Percentiles rank a stretch among this genome's conserved stretches.
These are phyloP conservation scores for Pythium scleroteichum DNA, from an alignment of 352 stramenopile genomes.

Conservation along the genomic window DNA sequence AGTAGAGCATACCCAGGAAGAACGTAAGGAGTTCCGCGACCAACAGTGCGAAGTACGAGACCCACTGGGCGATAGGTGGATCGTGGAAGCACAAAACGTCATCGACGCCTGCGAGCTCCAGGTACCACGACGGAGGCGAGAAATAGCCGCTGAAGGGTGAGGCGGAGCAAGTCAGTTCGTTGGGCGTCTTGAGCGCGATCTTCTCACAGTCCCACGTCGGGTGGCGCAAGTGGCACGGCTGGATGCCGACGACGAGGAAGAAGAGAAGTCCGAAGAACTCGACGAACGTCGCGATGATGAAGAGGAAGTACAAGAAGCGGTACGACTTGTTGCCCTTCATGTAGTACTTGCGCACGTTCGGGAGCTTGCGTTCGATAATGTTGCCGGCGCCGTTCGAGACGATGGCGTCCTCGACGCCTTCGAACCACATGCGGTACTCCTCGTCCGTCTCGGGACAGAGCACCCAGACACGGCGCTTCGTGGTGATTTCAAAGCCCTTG, in stretches of 20 bases:
- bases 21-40: conserved; percentile 69
- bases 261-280: conserved; percentile 78
- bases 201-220: conserved; percentile 52
- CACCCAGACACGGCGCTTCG: conserved; percentile 84
- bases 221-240: conserved; percentile 67
- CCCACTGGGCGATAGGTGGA: conserved; percentile 74
- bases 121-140: conserved; percentile 73
- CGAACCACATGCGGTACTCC: conserved; percentile 86
- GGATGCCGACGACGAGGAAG: conserved; percentile 77
- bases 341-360: conserved; percentile 88
- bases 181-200: conserved; percentile 58
- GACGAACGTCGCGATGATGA: conserved; percentile 63
- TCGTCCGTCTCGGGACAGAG: conserved; percentile 84
- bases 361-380: conserved; percentile 85
- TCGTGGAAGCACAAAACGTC: conserved; percentile 79
- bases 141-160: conserved; percentile 71
- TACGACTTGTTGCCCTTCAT: conserved; percentile 87
- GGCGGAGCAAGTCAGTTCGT: conserved; percentile 50
- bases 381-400: conserved; percentile 74
- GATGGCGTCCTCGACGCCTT: conserved; percentile 75
- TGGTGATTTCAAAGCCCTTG: conserved; percentile 80
- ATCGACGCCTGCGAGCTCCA: conserved; percentile 67
- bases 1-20: conserved; percentile 74
- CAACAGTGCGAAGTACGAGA: conserved; percentile 77
- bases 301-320: conserved; percentile 77